Conservation (phyloP, 78 protist genomes). For the Polysphondylium violaceum region DNA sequence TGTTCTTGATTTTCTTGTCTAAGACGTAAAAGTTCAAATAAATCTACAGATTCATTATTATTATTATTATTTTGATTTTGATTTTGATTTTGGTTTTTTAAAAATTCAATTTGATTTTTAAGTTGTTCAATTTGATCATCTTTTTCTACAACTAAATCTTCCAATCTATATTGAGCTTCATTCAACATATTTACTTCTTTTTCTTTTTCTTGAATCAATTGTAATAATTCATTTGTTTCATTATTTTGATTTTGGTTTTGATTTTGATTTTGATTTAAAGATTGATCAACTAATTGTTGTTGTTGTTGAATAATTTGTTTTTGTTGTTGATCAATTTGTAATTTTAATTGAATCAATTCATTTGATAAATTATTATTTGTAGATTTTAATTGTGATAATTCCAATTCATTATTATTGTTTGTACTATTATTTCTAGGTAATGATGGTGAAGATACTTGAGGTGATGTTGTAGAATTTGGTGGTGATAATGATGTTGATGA, state of each 20-base stretch:
- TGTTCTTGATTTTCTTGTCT: conserved; percentile 39
- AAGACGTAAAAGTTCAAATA: conserved; percentile 53
- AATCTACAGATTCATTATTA: conserved; percentile 36
- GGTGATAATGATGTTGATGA: no score
- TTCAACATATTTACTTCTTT: neutral
- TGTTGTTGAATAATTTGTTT: neutral
- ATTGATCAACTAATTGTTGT: conserved; percentile 1
- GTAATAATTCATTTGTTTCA: no score
- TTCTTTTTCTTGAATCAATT: conserved; percentile 26
- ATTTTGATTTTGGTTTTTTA: conserved; percentile 3
- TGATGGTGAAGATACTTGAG: no score
- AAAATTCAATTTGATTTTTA: neutral
- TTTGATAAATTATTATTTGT: neutral
- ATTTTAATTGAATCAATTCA: neutral
- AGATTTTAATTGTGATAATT: neutral
- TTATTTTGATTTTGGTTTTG: neutral
- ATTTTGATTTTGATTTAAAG: neutral
- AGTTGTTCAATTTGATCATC: conserved; percentile 60
- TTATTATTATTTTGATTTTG: neutral
- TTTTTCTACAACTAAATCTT: conserved; percentile 37
- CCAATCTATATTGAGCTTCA: conserved; percentile 30
- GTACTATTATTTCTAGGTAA: no score
- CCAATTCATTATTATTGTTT: no score
- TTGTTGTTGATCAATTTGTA: conserved; percentile 10
- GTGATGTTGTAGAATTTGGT: no score